Evolutionary conservation across 2,329 filamentous ascomycete species (phyloP), one percentile per base, ranked within the genome.

Genomic region (Diaporthe caulivora): DNA sequence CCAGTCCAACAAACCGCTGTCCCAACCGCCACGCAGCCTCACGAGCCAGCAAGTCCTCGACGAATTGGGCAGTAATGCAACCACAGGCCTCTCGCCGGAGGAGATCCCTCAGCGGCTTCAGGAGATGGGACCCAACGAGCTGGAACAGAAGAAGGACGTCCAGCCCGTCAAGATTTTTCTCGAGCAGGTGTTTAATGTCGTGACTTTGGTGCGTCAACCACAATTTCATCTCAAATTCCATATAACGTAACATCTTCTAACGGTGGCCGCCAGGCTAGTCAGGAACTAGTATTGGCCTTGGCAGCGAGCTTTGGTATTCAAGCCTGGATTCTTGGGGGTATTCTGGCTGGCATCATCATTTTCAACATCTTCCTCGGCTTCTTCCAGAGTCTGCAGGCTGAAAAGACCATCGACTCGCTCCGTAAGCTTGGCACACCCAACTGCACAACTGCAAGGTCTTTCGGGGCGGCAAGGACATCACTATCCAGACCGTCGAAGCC

Each of bases 161-260:
- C 37, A 62, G 31, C 62, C 24, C 17, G 26, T 31, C 44, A 47
- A 26, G 44, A 67, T 62, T 6, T 31, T 62, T 17, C 80, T 91
- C 64, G 82, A 86, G 55, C 90, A 92, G 78, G 81, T 91, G 62
- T 88, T 88, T 53, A 92, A 92, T 79, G 89, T 89, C 18, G 90
- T 92, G 89, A 91, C 87, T 76, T 80, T 57, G 18, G 31, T 37
- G 21, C 21, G 54, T 26, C 18, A 17, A 15, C 13, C n/a, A 1
- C 8, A 24, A 5, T 1, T 3, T 34, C 17, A 21, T 34, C 53
- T 4, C 13, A 3, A 17, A 11, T 21, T 10, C 6, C 2, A 1
- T 10, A 51, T 13, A 24, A 24, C 10, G 10, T 24, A n/a, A 24
- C n/a, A 24, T 24, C 3, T 26, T 26, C 24, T 26, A 3, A 55